Conservation (phyloP, 2,329 filamentous ascomycete genomes). For the Neofusicoccum sp. region DNA sequence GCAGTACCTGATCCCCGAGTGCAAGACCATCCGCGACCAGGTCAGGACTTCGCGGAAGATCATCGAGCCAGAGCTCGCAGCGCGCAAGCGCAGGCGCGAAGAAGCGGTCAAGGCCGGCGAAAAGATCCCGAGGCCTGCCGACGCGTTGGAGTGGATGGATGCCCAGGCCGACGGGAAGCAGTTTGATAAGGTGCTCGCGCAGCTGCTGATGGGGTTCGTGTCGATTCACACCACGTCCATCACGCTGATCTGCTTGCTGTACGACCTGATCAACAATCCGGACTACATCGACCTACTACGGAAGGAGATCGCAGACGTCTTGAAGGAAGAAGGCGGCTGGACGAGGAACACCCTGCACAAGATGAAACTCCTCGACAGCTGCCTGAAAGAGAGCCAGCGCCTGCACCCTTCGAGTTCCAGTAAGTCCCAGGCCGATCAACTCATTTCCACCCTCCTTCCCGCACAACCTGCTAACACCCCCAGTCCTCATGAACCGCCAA, state of each 20-base stretch:
- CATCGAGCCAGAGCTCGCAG: neutral
- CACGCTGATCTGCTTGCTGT: neutral
- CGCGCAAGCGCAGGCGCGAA: neutral
- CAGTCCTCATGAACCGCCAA: neutral
- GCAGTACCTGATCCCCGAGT: slow-evolving; percentile 23
- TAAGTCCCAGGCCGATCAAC: neutral
- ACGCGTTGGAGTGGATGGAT: neutral
- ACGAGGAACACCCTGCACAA: slow-evolving; percentile 23
- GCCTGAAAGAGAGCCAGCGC: slow-evolving; percentile 41
- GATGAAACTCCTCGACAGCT: slow-evolving; percentile 44
- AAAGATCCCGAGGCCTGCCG: neutral
- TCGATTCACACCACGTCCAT: neutral
- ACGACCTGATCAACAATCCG: neutral
- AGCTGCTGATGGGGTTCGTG: neutral
- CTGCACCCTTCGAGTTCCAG: neutral
- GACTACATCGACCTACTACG: slow-evolving; percentile 21
- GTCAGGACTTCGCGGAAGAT: neutral
- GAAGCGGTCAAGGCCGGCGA: neutral
- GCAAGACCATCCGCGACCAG: neutral
- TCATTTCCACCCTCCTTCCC: slow-evolving; percentile 24
- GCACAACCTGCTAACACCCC: neutral
- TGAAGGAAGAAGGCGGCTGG: slow-evolving; percentile 10
- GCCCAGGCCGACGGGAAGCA: neutral
- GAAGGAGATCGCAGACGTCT: slow-evolving; percentile 6
- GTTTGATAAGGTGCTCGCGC: neutral